These are phyloP conservation scores for Pichia kudriavzevii DNA, from an alignment of 1,139 yeast genomes.

Conservation along the genomic window DNA sequence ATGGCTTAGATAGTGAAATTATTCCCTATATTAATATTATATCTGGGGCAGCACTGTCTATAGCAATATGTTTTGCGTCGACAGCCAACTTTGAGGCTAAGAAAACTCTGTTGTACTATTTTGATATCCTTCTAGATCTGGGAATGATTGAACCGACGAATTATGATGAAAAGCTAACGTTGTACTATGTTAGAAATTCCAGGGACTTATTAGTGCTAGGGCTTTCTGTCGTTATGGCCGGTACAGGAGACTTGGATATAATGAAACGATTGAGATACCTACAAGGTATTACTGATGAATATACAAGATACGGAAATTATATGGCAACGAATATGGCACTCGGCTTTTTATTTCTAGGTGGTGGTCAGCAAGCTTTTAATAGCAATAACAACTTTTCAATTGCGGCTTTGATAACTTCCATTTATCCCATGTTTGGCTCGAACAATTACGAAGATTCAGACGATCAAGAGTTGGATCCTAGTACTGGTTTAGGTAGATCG, in stretches of 20 bases:
- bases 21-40: conserved; percentile 58
- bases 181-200: conserved; percentile 48
- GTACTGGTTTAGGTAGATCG: too few species aligned
- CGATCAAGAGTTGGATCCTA: conserved; percentile 12
- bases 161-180: conserved; percentile 57
- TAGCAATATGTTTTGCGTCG: conserved; percentile 75
- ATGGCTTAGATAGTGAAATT: conserved; percentile 50
- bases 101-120: conserved; percentile 47
- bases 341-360: conserved; percentile 84
- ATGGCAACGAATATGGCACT: conserved; percentile 77
- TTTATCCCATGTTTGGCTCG: conserved; percentile 66
- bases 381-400: conserved; percentile 55
- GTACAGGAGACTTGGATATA: conserved; percentile 79
- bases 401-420: conserved; percentile 66
- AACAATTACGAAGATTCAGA: conserved; percentile 21
- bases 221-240: conserved; percentile 74
- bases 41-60: conserved; percentile 69
- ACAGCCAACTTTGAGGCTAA: conserved; percentile 51
- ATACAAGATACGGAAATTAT: conserved; percentile 57
- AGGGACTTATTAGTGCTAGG: conserved; percentile 59
- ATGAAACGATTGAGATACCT: conserved; percentile 65
- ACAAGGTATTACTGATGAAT: conserved; percentile 48
- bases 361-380: conserved; percentile 79
- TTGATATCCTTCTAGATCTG: conserved; percentile 57
- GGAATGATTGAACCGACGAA: conserved; percentile 40